Evolutionary conservation across 176 grass and related monocot genomes (phyloP), one percentile per base, ranked within the genome.

Genomic region (Rhipidocladum racemiflorum): DNA sequence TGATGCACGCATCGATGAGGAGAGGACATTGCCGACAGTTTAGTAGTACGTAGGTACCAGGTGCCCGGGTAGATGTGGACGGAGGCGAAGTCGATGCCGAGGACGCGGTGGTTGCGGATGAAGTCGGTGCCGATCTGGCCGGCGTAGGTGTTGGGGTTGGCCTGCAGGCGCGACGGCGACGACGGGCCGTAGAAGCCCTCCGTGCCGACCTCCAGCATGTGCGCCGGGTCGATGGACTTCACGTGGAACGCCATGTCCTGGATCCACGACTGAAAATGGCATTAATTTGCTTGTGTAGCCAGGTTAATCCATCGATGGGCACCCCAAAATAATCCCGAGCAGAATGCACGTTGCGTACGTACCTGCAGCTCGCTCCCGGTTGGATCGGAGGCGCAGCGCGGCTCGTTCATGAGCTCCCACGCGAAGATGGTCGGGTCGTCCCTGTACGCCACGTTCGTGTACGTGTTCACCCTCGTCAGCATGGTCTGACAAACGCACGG

Each of bases 371-470:
- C 87, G 51, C 74, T 38, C 12, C 92, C 89, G 2, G 87, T 84
- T 10, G 92, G 84, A n/a, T 94, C 89, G 13, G 89, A 89, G 75
- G 46, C 2, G 67, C 92, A 94, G 74, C 72, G 84, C 3, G 89
- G 89, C 61, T 94, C 92, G 14, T 94, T 94, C 68, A 94, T 94
- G 39, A 94, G 73, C 85, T 94, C 92, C 92, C 92, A 94, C 15
- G 89, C 89, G 2, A 94, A 84, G 70, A 94, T 91, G 34, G 92
- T 91, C 46, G 92, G 84, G 40, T 94, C 92, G 35, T 94, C 92
- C 72, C 83, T 90, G 89, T 91, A 94, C 30, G 49, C 40, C 65
- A 94, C 56, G 30, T 85, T 83, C 16, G 89, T 94, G 44, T 85
- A 89, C 29, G 87, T 86, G 46, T 94, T 94, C 15, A 90, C 87